Conservation (phyloP, 306 rosid genomes). For the peach (Prunus persica) region DNA sequence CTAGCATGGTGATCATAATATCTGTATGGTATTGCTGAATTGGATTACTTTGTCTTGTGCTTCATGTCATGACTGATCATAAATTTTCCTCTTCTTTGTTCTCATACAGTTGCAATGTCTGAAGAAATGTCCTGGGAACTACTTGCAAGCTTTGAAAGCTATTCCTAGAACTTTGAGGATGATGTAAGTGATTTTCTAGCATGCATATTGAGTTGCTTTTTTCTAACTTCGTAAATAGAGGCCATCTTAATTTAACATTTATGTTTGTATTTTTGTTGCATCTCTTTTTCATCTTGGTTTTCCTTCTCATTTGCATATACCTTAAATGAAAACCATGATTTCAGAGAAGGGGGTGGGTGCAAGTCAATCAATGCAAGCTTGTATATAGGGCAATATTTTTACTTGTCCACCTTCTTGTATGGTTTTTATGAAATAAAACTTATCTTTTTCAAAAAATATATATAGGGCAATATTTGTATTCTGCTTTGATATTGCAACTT, state of each 20-base stretch:
- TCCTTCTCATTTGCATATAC: too few species aligned
- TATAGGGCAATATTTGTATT: not conserved
- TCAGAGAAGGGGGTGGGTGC: too few species aligned
- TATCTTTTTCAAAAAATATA: too few species aligned
- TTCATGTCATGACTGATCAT: constrained; percentile 2
- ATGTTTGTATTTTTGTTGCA: not conserved
- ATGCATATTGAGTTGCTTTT: constrained; percentile 3
- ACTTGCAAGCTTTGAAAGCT: constrained; percentile 80
- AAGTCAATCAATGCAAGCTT: not conserved
- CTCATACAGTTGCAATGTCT: constrained; percentile 73
- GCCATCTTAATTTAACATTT: not conserved
- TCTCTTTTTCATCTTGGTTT: too few species aligned
- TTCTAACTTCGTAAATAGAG: not conserved
- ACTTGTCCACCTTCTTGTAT: too few species aligned
- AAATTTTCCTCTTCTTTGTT: constrained; percentile 9
- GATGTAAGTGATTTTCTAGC: constrained; percentile 62
- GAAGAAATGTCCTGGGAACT: constrained; percentile 78
- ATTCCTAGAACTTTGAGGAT: constrained; percentile 94
- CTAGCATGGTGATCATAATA: not conserved
- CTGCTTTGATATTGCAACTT: not conserved
- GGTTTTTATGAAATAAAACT: too few species aligned
- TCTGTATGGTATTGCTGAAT: constrained; percentile 1
- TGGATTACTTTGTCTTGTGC: not conserved
- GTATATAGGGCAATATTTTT: too few species aligned
- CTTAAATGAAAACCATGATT: too few species aligned